phyloP scores from a whole-genome alignment of 164 flowering plant genomes.

The Sextonia rubra region DNA sequence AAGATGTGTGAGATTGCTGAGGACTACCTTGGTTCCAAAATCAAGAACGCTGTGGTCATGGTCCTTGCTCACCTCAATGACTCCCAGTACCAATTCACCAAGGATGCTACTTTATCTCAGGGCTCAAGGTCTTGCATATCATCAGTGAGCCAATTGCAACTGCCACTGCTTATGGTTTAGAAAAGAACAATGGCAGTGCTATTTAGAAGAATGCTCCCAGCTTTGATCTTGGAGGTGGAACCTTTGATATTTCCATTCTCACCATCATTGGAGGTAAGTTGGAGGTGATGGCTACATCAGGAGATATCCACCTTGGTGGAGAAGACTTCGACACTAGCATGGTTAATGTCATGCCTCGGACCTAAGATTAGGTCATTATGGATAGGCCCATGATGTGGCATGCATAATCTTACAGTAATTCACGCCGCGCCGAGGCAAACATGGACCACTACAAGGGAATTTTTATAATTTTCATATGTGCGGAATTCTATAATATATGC shows the following conservation, averaged over 20 bases:
- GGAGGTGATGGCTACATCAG: slow-evolving; percentile 3
- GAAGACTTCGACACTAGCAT: slow-evolving; percentile 68
- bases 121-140: slow-evolving; percentile 11
- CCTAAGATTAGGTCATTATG: too few species aligned
- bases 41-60: slow-evolving; percentile 17
- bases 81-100: slow-evolving; percentile 11
- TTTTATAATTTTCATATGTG: too few species aligned
- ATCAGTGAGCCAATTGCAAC: slow-evolving; percentile 10
- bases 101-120: slow-evolving; percentile 13
- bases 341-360: too few species aligned
- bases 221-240: slow-evolving; percentile 11
- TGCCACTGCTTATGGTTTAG: slow-evolving; percentile 5
- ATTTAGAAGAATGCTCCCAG: slow-evolving; percentile 5
- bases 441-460: too few species aligned
- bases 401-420: too few species aligned
- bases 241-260: slow-evolving; percentile 10
- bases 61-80: slow-evolving; percentile 12
- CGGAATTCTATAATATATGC: too few species aligned
- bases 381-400: too few species aligned
- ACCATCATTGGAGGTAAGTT: neutral
- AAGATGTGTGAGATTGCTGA: slow-evolving; percentile 19
- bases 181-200: slow-evolving; percentile 2
- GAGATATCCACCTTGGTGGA: slow-evolving; percentile 47
- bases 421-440: too few species aligned
- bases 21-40: slow-evolving; percentile 12